These are phyloP conservation scores for Aspergillus flavus DNA, from an alignment of 2,329 filamentous ascomycete species.

Conservation along the genomic window DNA sequence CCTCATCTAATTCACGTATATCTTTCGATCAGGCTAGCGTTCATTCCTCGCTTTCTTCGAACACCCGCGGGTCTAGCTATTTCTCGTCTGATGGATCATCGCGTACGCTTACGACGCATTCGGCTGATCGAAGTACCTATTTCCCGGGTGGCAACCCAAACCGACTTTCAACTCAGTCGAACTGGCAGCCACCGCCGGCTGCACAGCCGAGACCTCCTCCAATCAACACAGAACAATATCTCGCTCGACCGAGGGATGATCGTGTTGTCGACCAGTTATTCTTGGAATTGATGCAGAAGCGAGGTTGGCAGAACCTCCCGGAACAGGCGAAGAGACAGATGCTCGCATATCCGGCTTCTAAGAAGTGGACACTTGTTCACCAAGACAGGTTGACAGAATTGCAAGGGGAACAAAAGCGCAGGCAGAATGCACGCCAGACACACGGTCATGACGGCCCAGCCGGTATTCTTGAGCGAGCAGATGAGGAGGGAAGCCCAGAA, in stretches of 20 bases:
- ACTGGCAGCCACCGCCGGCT: constrained; percentile 30
- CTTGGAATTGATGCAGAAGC: constrained; percentile 90
- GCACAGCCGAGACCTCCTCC: constrained; percentile 33
- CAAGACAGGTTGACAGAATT: constrained; percentile 92
- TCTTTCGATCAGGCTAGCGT: constrained; percentile 68
- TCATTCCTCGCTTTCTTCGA: constrained; percentile 62
- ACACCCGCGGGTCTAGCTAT: constrained; percentile 58
- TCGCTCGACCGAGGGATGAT: constrained; percentile 57
- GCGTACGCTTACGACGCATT: constrained; percentile 45
- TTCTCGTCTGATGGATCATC: constrained; percentile 58
- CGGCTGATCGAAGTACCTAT: constrained; percentile 36
- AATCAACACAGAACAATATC: constrained; percentile 37
- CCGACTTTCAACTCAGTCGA: constrained; percentile 34
- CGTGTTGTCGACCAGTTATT: constrained; percentile 89
- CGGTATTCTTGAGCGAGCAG: constrained; percentile 74
- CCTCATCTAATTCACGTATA: constrained; percentile 56
- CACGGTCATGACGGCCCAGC: constrained; percentile 65
- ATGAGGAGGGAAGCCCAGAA: constrained; percentile 94
- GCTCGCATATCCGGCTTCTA: constrained; percentile 88
- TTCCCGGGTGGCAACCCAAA: constrained; percentile 28
- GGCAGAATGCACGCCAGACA: constrained; percentile 70
- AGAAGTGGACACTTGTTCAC: constrained; percentile 97
- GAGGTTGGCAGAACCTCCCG: constrained; percentile 95
- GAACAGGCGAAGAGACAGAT: constrained; percentile 94
- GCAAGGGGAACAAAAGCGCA: constrained; percentile 90